A percentile compares a stretch with the other conserved stretches of the same genome.
Conservation (phyloP, 257 asterid genomes). For the Solanum infundibuliforme region DNA sequence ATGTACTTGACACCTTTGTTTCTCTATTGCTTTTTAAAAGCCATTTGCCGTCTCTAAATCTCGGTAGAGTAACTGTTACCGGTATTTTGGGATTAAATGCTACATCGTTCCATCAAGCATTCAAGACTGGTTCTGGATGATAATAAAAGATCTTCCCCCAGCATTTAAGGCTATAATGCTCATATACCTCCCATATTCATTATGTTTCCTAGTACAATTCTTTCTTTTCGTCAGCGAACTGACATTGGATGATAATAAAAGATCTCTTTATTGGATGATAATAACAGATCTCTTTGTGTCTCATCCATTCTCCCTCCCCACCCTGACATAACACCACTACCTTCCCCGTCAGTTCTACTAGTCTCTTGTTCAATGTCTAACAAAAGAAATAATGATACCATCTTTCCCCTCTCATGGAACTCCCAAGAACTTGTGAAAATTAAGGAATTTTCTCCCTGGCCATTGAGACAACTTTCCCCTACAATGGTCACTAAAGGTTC, state of each 20-base stretch:
- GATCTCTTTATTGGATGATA: too few species aligned
- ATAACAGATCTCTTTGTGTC: background rate
- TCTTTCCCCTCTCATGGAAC: background rate
- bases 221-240: too few species aligned
- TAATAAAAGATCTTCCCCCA: background rate
- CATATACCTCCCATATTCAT: background rate
- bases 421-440: background rate
- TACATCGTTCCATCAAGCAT: background rate
- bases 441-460: background rate
- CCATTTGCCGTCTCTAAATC: background rate
- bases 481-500: background rate
- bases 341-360: background rate
- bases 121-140: background rate
- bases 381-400: background rate
- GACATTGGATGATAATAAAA: too few species aligned
- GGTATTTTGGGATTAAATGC: background rate
- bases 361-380: background rate
- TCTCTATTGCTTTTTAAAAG: background rate
- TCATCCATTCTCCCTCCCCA: background rate
- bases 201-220: too few species aligned
- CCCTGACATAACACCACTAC: background rate
- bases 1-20: background rate
- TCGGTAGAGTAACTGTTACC: background rate
- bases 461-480: background rate
- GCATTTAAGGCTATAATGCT: background rate